Percentiles rank a stretch among this genome's conserved stretches.
phyloP scores from a whole-genome alignment of 305 asterid species.

The Fraxinus dipetala region DNA sequence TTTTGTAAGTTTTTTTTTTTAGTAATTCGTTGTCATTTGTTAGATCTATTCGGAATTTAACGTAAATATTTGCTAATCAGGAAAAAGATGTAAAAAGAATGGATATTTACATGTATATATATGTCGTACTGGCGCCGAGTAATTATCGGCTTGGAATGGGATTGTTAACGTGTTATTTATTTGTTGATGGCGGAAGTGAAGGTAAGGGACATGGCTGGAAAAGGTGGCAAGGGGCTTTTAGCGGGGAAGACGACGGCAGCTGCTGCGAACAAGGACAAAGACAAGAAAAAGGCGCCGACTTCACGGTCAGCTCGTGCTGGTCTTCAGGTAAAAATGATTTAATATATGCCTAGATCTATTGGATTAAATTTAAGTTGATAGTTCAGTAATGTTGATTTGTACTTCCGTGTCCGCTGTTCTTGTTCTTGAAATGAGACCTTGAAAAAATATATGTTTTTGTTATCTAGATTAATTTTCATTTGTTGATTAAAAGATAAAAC shows the following conservation, averaged over 20 bases:
- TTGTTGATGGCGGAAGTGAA: not conserved
- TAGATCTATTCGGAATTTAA: constrained; percentile 28
- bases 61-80: not conserved
- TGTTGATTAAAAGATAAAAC: not conserved
- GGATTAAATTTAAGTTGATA: not conserved
- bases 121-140: not conserved
- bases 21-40: not conserved
- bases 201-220: constrained; percentile 68
- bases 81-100: not conserved
- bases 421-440: not conserved
- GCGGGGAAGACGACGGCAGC: constrained; percentile 92
- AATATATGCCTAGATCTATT: not conserved
- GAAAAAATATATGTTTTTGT: not conserved
- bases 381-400: not conserved
- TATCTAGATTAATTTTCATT: not conserved
- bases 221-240: constrained; percentile 92
- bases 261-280: constrained; percentile 83
- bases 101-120: not conserved
- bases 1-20: not conserved
- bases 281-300: constrained; percentile 64
- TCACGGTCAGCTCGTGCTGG: constrained; percentile 96
- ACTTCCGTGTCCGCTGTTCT: not conserved
- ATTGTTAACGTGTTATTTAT: not conserved
- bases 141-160: not conserved
- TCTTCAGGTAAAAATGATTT: constrained; percentile 53